Conservation (phyloP, 2,329 filamentous ascomycete species). For the Cladorrhinum sp. region DNA sequence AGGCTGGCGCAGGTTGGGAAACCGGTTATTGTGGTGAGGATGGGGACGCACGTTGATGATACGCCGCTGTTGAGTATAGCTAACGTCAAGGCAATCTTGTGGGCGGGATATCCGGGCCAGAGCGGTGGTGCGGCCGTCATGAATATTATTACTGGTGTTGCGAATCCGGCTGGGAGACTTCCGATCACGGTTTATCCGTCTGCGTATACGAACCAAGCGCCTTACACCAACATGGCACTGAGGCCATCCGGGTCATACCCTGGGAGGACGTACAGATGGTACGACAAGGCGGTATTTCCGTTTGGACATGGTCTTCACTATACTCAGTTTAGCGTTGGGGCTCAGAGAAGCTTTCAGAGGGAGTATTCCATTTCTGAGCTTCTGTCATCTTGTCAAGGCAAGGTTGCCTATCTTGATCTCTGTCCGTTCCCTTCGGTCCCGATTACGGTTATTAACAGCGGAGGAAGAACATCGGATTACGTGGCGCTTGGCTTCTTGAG, state of each 20-base stretch:
- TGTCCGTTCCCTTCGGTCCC: conserved; percentile 42
- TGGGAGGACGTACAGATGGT: conserved; percentile 59
- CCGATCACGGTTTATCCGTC: conserved; percentile 56
- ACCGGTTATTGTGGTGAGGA: conserved; percentile 49
- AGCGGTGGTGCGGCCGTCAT: conserved; percentile 55
- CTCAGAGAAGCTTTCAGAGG: conserved; percentile 23
- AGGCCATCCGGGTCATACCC: conserved; percentile 42
- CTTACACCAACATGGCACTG: conserved; percentile 55
- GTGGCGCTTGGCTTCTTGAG: conserved; percentile 49
- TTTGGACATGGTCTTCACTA: conserved; percentile 59
- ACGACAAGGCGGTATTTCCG: conserved; percentile 46
- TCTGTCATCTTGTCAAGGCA: conserved; percentile 32
- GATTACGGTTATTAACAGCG: conserved; percentile 48
- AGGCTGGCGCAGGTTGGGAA: conserved; percentile 44
- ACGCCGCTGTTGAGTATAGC: conserved; percentile 44
- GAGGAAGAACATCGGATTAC: conserved; percentile 47
- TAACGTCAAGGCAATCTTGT: conserved; percentile 51
- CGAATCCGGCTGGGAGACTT: conserved; percentile 51
- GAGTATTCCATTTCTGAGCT: conserved; percentile 38
- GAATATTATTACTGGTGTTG: conserved; percentile 50
- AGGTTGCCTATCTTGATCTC: conserved; percentile 37
- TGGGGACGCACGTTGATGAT: conserved; percentile 52
- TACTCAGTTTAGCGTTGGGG: conserved; percentile 45
- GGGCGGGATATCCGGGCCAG: conserved; percentile 60
- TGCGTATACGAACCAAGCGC: conserved; percentile 46